Conservation (phyloP, 345 rosid genomes). For the Salix koriyanagi region DNA sequence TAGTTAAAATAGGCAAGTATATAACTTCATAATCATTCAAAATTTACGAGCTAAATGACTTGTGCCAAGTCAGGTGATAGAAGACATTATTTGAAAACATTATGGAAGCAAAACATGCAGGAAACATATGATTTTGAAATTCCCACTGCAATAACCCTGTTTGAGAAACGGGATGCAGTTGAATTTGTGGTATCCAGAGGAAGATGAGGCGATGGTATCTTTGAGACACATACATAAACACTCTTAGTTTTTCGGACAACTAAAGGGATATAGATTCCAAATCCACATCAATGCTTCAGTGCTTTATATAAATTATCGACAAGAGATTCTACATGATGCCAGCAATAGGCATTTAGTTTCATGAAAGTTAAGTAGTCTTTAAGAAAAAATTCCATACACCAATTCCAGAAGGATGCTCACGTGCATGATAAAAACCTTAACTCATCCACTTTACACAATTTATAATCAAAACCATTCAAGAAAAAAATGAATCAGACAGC, state of each 20-base stretch:
- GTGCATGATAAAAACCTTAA: not conserved
- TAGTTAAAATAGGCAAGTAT: not conserved
- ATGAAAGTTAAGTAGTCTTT: not conserved
- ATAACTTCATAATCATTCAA: not conserved
- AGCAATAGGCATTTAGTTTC: not conserved
- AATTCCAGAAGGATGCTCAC: not conserved
- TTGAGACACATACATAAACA: not conserved
- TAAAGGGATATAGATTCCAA: not conserved
- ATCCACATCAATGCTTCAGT: not conserved
- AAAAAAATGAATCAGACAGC: not conserved
- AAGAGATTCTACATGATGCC: not conserved
- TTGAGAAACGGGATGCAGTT: not conserved
- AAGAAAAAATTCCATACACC: not conserved
- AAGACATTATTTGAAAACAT: not conserved
- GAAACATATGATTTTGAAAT: not conserved
- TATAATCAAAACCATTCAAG: not conserved
- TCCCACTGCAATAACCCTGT: not conserved
- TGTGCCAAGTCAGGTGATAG: not conserved
- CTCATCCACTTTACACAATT: not conserved
- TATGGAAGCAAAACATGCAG: not conserved
- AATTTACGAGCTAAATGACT: not conserved
- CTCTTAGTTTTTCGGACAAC: not conserved
- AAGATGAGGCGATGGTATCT: not conserved
- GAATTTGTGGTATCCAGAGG: too few relatives aligned
- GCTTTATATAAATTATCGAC: not conserved